These are phyloP conservation scores for Discostella pseudostelligera DNA, from an alignment of 108 stramenopile species.

Conservation along the genomic window DNA sequence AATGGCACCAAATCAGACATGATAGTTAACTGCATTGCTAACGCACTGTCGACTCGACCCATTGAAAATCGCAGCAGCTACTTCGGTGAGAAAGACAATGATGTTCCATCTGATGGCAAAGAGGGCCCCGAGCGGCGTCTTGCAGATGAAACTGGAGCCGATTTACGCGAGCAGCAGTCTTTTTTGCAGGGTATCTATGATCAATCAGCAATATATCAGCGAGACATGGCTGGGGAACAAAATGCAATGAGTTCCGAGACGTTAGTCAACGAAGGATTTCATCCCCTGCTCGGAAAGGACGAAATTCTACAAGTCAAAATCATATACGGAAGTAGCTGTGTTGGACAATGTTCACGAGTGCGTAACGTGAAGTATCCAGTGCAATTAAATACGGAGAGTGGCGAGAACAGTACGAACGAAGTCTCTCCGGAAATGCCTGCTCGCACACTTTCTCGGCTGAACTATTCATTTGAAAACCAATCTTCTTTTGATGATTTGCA, in stretches of 20 bases:
- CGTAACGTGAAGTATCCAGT: constrained; percentile 29
- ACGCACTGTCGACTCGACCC: constrained; percentile 41
- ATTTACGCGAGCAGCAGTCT: not conserved
- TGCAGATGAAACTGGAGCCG: not conserved
- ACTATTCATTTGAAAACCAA: too few relatives aligned
- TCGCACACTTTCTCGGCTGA: too few relatives aligned
- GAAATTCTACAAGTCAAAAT: constrained; percentile 60
- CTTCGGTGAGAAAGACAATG: constrained; percentile 21
- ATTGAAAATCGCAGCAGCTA: constrained; percentile 37
- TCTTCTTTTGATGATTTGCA: too few relatives aligned
- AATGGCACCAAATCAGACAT: not conserved
- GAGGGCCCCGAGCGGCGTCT: not conserved
- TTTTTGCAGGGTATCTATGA: not conserved
- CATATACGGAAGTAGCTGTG: constrained; percentile 42
- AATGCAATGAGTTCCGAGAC: too few relatives aligned
- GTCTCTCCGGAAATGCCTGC: not conserved
- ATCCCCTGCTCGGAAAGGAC: constrained; percentile 41
- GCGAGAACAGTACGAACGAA: not conserved
- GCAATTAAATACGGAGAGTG: not conserved
- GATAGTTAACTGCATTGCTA: constrained; percentile 32
- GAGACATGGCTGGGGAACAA: not conserved
- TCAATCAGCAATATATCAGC: not conserved
- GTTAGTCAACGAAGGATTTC: not conserved
- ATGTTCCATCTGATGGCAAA: constrained; percentile 2
- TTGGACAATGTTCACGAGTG: constrained; percentile 42